phyloP scores from a whole-genome alignment of 345 rosid species.

The Citrus inodora region DNA sequence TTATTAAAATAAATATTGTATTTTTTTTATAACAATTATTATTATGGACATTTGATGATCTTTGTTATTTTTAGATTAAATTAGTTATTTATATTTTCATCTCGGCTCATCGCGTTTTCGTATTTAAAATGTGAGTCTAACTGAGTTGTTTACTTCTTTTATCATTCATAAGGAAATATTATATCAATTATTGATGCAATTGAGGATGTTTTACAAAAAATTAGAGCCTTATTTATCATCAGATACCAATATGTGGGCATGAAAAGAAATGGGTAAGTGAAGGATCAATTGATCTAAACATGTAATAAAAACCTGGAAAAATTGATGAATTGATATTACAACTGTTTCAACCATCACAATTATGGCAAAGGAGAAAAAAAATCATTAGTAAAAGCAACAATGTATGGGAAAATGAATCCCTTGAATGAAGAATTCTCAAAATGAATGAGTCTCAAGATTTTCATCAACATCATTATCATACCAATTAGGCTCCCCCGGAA shows the following conservation, averaged over 20 bases:
- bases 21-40: too few relatives aligned
- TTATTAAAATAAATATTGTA: too few relatives aligned
- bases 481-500: conserved; percentile 35
- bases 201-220: too few relatives aligned
- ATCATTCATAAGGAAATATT: too few relatives aligned
- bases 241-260: background rate
- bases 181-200: too few relatives aligned
- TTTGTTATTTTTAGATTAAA: too few relatives aligned
- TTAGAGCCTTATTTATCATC: too few relatives aligned
- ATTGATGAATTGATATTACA: background rate
- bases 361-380: background rate
- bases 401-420: background rate
- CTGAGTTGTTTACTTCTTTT: too few relatives aligned
- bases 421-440: background rate
- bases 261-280: background rate
- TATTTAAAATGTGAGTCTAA: too few relatives aligned
- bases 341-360: background rate
- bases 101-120: rapidly evolving
- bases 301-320: background rate
- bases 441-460: background rate
- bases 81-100: too few relatives aligned
- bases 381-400: background rate
- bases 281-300: background rate
- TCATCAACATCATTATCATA: conserved; percentile 4
- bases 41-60: too few relatives aligned